Evolutionary conservation across 805 yeast genomes (phyloP), one percentile per base, ranked within the genome.

Genomic region (Lipomyces starkeyi): DNA sequence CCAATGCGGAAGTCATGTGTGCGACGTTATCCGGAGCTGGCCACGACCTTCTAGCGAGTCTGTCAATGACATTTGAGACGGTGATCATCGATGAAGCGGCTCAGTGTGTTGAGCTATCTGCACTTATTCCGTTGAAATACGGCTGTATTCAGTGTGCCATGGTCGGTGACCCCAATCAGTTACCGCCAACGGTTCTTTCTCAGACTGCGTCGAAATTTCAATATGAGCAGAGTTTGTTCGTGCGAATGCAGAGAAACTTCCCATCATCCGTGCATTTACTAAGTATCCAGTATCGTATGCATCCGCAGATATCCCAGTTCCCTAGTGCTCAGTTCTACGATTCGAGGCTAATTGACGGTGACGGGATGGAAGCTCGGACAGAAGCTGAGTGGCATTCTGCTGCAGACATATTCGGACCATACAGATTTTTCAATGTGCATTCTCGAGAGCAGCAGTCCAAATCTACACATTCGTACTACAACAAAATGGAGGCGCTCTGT

Each of bases 131-230:
- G 0, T 81, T 95, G 71, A 83, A 97, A 75, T 95, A 93, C 77
- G 98, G 98, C 1, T 91, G 96, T 74, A 88, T 84, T 68, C 87
- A 88, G 64, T 94, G 98, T 80, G 89, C 95, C 60, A 90, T 95
- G 97, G 99, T 95, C 58, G 99, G 99, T 77, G 99, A 95, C 80
- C 98, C 98, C 1, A 93, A 95, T 77, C 99, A 95, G 80, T 83
- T 95, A 70, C 99, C 99, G 0, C 99, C 99, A 0, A 94, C 99
- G 0, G 98, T 94, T 11, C 80, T 95, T 22, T 94, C 98, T 0
- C 93, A 90, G 73, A 89, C 87, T 14, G 98, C 99, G 1, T 89
- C 96, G 0, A 82, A 86, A 3, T 85, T 83, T 73, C 86, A 87
- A 56, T 95, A 95, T 76, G 97, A 94, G 71, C 97, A 94, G 78